phyloP scores from a whole-genome alignment of 208 protist genomes.

The Trypanosoma melophagium region DNA sequence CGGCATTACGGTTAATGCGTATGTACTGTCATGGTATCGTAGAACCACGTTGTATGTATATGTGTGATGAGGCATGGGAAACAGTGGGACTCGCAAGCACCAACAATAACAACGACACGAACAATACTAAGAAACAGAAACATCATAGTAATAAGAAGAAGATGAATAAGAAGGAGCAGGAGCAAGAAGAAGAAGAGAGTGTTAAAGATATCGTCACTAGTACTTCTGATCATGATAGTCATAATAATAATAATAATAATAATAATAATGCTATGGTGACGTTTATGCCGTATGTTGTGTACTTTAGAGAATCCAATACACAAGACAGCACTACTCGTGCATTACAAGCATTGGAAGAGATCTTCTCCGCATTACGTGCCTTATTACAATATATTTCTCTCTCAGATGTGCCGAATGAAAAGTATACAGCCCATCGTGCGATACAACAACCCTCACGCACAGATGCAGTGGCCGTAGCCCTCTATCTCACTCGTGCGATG shows the following conservation, averaged over 20 bases:
- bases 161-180: background rate
- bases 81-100: background rate
- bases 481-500: conserved; percentile 62
- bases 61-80: conserved; percentile 38
- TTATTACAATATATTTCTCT: conserved; percentile 55
- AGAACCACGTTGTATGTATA: conserved; percentile 54
- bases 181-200: no score
- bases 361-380: conserved; percentile 1
- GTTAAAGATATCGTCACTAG: background rate
- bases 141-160: conserved; percentile 5
- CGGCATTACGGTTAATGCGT: conserved; percentile 62
- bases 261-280: background rate
- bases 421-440: conserved; percentile 71
- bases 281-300: conserved; percentile 20
- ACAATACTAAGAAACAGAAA: background rate
- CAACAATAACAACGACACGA: no score
- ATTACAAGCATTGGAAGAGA: conserved; percentile 10
- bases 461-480: conserved; percentile 63
- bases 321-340: conserved; percentile 13
- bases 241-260: background rate
- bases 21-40: conserved; percentile 79
- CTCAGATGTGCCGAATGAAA: conserved; percentile 82
- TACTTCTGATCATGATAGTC: no score
- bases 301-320: background rate
- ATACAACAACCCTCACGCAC: conserved; percentile 60